These are phyloP conservation scores for Clonostachys solani DNA, from an alignment of 2,329 filamentous ascomycete species.

Conservation along the genomic window DNA sequence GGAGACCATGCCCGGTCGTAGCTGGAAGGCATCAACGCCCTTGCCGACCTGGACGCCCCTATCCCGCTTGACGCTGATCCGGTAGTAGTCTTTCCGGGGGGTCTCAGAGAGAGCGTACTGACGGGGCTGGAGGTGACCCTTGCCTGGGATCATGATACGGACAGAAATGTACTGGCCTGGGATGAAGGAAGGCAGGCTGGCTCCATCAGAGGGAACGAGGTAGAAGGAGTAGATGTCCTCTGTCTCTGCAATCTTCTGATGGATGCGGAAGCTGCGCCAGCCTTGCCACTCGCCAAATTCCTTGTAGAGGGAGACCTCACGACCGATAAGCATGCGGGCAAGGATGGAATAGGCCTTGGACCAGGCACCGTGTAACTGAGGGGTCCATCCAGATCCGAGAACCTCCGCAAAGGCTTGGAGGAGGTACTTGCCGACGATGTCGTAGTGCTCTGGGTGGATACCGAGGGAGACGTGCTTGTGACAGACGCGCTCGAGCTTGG, in stretches of 20 bases:
- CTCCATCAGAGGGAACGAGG: conserved; percentile 56
- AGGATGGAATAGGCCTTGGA: conserved; percentile 68
- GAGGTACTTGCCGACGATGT: conserved; percentile 65
- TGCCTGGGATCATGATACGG: conserved; percentile 48
- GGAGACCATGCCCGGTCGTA: conserved; percentile 62
- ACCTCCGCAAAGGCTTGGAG: conserved; percentile 63
- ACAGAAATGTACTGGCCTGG: conserved; percentile 73
- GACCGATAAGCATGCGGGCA: conserved; percentile 66
- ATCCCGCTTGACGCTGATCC: conserved; percentile 69
- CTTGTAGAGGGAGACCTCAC: conserved; percentile 60
- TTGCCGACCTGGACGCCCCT: conserved; percentile 39
- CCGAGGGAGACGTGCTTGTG: conserved; percentile 72
- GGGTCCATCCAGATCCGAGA: conserved; percentile 62
- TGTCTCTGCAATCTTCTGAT: conserved; percentile 60
- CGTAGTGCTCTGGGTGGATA: conserved; percentile 65
- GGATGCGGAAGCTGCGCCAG: conserved; percentile 65
- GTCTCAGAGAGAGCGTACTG: conserved; percentile 72
- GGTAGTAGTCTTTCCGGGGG: conserved; percentile 57
- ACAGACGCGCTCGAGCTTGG: conserved; percentile 53
- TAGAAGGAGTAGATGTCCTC: conserved; percentile 69
- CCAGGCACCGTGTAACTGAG: conserved; percentile 64
- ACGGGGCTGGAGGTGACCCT: conserved; percentile 58
- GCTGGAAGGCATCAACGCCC: conserved; percentile 35
- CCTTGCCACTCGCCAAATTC: conserved; percentile 58
- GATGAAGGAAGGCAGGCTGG: conserved; percentile 54